Base-by-base conservation (phyloP, 2,329 filamentous ascomycete genomes). In the Fusarium hainanense region DNA sequence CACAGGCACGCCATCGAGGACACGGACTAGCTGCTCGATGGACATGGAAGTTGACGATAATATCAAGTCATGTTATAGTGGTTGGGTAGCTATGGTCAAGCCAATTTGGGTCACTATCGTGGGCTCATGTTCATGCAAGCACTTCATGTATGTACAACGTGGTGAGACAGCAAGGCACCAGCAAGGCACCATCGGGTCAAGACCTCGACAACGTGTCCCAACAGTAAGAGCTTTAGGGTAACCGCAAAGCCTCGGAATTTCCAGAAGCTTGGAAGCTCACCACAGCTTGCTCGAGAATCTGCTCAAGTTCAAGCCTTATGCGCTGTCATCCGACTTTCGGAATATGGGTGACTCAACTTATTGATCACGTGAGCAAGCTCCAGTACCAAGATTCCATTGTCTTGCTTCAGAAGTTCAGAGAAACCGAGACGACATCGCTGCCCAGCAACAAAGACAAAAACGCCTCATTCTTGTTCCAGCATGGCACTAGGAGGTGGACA, bases 1-100 rank as follows among this genome's bases (percentile, higher is more conserved):
- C 63, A 66, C 62, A 54, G 54, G 48, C 30, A 66, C 54, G 63
- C 57, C 47, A 66, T 47, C 30, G n/a, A 54, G 34, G 48, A 50
- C 62, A 66, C 61, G 48, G 54, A 44, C 50, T 60, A 42, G 49
- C 32, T 41, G 23, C 43, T 27, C 46, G 32, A 23, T 34, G 18
- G 34, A 37, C 34, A 37, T 37, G 34, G 34, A 6, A 49, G 10
- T 34, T 48, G 43, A 49, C 43, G 48, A 23, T 30, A 37, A 18
- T 43, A 42, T 41, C 21, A 28, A 50, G 21, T 21, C 20, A 6
- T 54, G 34, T 21, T 52, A 42, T 52, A 27, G 23, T 16, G 20
- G 23, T 51, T 11, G 6, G 23, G 37, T 30, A 54, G 3, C 21
- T 9, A 37, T 40, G 21, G 12, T 13, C 23, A 25, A 30, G 27